Evolutionary conservation across 2,329 filamentous ascomycete genomes (phyloP), one percentile per base, ranked within the genome.

Genomic region (Fusarium fracticaudum): DNA sequence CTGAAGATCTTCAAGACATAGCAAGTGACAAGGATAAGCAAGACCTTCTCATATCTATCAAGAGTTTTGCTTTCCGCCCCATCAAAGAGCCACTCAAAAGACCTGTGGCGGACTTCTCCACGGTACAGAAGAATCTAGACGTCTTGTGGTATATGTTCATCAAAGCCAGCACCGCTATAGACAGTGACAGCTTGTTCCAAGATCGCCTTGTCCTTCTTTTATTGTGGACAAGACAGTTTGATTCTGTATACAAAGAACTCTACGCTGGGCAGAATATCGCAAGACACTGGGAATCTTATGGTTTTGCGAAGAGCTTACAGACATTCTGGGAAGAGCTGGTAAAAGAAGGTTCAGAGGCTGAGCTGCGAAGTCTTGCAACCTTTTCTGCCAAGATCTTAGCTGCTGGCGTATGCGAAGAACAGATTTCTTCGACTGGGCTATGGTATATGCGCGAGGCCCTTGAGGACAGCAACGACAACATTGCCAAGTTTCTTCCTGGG

Each of bases 391-490:
- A 64, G 15, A 15, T 3, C 11, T 11, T 70, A 6, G 38, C 29
- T 17, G 13, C 31, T 33, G 53, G 59, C 1, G 10, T 60, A 6
- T 60, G 22, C 5, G 22, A 24, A 11, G 24, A 59, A 1, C 35
- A 50, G 7, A 26, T 70, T 11, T 43, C 26, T 4, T 22, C 20
- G 9, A 45, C 17, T 17, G 53, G 24, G 0, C 37, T 69, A 4
- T 69, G 67, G 67, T 69, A 35, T 18, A 35, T 69, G 37, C 33
- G 47, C 11, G 33, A 69, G 31, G 8, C 35, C 12, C 59, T 70
- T 10, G 59, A 69, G 13, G 64, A 22, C 13, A n/a, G 29, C 5
- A 8, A 60, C 11, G 35, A 60, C 17, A 43, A 15, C 7, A 10
- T 43, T 15, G 5, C 38, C 8, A 37, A 14, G 11, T 48, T 69